Conservation (phyloP, 2,329 filamentous ascomycete species). For the Zelopaecilomyces penicillatus region DNA sequence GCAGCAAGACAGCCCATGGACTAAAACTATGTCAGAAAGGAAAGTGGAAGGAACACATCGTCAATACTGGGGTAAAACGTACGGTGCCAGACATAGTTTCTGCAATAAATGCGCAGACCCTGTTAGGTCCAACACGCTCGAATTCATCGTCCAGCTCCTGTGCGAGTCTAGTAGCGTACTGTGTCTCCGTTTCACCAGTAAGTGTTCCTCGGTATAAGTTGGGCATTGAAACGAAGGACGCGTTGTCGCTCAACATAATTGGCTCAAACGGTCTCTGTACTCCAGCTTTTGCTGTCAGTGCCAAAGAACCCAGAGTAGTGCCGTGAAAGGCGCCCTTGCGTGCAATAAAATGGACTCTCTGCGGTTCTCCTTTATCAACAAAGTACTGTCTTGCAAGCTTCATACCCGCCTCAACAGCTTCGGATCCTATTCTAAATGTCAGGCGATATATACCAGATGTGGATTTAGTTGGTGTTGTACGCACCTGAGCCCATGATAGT, state of each 20-base stretch:
- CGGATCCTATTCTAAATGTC: slow-evolving; percentile 35
- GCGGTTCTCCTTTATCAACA: slow-evolving; percentile 22
- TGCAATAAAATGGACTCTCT: slow-evolving; percentile 29
- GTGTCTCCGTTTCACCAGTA: slow-evolving; percentile 26
- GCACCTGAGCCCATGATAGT: no score
- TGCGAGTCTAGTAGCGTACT: slow-evolving; percentile 52
- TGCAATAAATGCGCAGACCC: slow-evolving; percentile 62
- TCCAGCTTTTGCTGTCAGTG: not conserved
- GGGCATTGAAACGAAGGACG: no score
- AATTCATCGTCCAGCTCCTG: slow-evolving; percentile 62
- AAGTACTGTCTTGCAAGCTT: slow-evolving; percentile 39
- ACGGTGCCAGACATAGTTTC: slow-evolving; percentile 41
- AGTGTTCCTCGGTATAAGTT: slow-evolving; percentile 1
- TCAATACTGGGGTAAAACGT: no score
- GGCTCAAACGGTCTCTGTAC: no score
- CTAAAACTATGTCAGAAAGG: no score
- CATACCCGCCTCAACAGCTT: slow-evolving; percentile 35
- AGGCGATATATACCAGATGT: no score
- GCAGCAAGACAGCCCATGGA: slow-evolving; percentile 25
- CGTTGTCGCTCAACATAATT: no score
- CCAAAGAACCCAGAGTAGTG: slow-evolving; percentile 21
- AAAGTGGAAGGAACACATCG: no score
- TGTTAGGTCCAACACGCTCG: slow-evolving; percentile 51
- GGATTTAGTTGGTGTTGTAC: no score
- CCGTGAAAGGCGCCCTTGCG: slow-evolving; percentile 33